phyloP scores from a whole-genome alignment of 495 filamentous ascomycete species.

The Pseudevernia furfuracea region DNA sequence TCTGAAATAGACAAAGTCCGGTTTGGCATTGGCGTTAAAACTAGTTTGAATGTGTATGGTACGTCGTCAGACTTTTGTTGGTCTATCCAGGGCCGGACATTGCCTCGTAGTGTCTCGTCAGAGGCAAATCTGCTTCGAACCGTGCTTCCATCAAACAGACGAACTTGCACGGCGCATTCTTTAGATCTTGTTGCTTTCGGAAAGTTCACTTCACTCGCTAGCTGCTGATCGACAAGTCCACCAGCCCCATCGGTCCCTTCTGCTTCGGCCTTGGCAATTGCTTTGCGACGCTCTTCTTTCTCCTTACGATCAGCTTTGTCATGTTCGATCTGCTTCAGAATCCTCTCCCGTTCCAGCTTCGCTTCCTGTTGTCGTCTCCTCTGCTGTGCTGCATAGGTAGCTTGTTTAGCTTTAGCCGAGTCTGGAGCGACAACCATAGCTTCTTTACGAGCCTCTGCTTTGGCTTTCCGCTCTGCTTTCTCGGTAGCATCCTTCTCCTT shows the following conservation, averaged over 20 bases:
- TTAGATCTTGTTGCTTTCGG: constrained; percentile 21
- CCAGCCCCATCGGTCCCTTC: constrained; percentile 16
- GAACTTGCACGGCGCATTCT: constrained; percentile 65
- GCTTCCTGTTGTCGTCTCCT: constrained; percentile 47
- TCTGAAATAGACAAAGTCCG: constrained; percentile 63
- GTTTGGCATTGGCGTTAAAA: constrained; percentile 71
- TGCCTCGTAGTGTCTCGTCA: constrained; percentile 51
- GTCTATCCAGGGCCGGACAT: constrained; percentile 76
- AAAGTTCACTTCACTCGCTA: constrained; percentile 11
- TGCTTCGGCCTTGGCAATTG: constrained; percentile 22
- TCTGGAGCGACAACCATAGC: constrained; percentile 13
- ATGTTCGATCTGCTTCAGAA: constrained; percentile 55
- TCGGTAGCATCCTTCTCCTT: constrained; percentile 32
- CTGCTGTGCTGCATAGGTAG: constrained; percentile 42
- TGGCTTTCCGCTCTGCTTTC: constrained; percentile 22
- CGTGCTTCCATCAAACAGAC: constrained; percentile 75
- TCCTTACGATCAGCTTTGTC: constrained; percentile 57
- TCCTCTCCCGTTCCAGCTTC: constrained; percentile 50
- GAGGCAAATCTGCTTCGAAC: constrained; percentile 65
- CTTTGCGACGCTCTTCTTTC: constrained; percentile 43
- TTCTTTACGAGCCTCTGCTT: constrained; percentile 25
- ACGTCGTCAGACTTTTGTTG: constrained; percentile 39
- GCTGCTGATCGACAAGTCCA: constrained; percentile 13
- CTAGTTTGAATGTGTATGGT: constrained; percentile 78
- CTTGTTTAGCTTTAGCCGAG: constrained; percentile 26